phyloP scores from a whole-genome alignment of 2,329 filamentous ascomycete genomes.

The Fusarium burgessii region DNA sequence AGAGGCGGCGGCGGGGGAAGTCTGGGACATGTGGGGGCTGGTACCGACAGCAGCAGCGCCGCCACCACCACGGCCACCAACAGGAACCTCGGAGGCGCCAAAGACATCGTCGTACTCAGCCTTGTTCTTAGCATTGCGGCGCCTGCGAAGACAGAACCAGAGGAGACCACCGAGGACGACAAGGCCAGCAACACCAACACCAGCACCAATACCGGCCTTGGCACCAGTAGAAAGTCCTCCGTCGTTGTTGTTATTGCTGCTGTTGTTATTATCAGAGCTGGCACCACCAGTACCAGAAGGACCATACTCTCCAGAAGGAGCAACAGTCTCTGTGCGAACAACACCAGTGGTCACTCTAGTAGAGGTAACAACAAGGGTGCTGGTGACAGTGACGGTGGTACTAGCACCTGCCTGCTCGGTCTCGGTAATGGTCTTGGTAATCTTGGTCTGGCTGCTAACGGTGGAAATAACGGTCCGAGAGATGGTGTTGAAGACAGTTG shows the following conservation, averaged over 20 bases:
- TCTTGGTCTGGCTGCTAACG: slow-evolving; percentile 44
- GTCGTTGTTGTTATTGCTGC: slow-evolving; percentile 30
- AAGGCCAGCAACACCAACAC: slow-evolving; percentile 54
- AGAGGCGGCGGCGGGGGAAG: slow-evolving; percentile 42
- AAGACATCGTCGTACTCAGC: slow-evolving; percentile 55
- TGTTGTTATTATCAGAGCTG: slow-evolving; percentile 20
- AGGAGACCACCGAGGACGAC: slow-evolving; percentile 47
- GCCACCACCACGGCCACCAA: slow-evolving; percentile 49
- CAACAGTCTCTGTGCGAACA: slow-evolving; percentile 46
- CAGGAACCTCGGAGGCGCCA: slow-evolving; percentile 58
- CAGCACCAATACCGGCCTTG: slow-evolving; percentile 59
- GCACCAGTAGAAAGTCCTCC: slow-evolving; percentile 56
- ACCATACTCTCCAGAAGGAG: slow-evolving; percentile 44
- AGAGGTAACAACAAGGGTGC: slow-evolving; percentile 52
- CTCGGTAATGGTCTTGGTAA: slow-evolving; percentile 50
- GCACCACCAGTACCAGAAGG: slow-evolving; percentile 29
- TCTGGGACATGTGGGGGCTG: slow-evolving; percentile 50
- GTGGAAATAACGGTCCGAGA: slow-evolving; percentile 51
- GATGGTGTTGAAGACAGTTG: slow-evolving; percentile 47
- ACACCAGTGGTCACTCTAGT: slow-evolving; percentile 50
- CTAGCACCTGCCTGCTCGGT: slow-evolving; percentile 52
- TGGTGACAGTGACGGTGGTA: slow-evolving; percentile 55
- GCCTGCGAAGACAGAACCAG: slow-evolving; percentile 50
- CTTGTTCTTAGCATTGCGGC: slow-evolving; percentile 49
- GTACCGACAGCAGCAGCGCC: slow-evolving; percentile 27